These are phyloP conservation scores for Termitomyces sp. DNA, from an alignment of 1,284 basidiomycete genomes.

Conservation along the genomic window DNA sequence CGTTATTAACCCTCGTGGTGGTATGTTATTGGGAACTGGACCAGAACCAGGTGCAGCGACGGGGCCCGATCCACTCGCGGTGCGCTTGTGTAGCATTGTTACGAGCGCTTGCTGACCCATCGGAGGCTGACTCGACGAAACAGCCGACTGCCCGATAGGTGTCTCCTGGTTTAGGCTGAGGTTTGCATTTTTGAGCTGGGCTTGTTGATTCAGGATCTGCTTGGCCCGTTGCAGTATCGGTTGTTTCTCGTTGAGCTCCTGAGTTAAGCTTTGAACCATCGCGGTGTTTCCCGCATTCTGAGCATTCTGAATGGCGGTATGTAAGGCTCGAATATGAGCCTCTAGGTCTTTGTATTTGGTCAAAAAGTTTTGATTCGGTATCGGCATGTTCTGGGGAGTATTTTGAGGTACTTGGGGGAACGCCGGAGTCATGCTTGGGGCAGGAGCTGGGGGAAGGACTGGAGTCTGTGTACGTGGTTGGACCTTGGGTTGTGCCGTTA, in stretches of 20 bases:
- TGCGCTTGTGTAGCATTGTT: constrained; percentile 34
- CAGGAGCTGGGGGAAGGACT: constrained; percentile 4
- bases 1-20: background rate
- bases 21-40: background rate
- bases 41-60: background rate
- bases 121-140: constrained; percentile 1
- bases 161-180: background rate
- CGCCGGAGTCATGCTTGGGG: background rate
- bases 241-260: constrained; percentile 8
- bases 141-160: background rate
- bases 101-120: constrained; percentile 15
- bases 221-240: constrained; percentile 1
- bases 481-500: constrained; percentile 7
- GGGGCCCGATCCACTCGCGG: constrained; percentile 7
- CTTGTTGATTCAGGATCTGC: background rate
- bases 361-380: background rate
- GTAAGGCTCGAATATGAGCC: background rate
- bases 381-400: background rate
- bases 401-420: background rate
- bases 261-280: background rate
- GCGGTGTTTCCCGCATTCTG: constrained; percentile 3
- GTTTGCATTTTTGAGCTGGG: constrained; percentile 3
- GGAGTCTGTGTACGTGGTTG: constrained; percentile 12
- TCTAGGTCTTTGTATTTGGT: background rate
- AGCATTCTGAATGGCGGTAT: constrained; percentile 1